Evolutionary conservation across 129 eudicot species (phyloP).

Genomic region (sunflower (Helianthus annuus)): DNA sequence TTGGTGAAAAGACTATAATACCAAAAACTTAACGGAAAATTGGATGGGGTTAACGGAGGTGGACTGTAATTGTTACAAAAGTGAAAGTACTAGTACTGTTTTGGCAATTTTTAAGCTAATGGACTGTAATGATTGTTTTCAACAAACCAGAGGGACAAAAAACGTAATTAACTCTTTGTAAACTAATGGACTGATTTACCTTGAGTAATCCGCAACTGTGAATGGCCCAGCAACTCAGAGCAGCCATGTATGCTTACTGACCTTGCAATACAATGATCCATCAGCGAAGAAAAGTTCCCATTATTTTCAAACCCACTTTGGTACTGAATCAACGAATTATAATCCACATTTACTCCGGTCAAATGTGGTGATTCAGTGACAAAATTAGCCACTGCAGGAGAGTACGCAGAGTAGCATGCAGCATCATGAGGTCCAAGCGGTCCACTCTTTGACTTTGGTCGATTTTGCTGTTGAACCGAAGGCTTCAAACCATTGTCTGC

Average conservation of each 20-base stretch:
- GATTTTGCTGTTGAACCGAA: conserved; percentile 57
- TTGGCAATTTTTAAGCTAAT: no score
- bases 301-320: conserved; percentile 28
- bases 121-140: no score
- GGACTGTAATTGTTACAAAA: no score
- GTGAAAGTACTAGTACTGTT: no score
- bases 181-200: conserved; percentile 41
- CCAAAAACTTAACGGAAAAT: no score
- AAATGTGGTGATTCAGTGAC: conserved; percentile 55
- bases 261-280: conserved; percentile 72
- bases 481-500: conserved; percentile 50
- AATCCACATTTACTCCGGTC: conserved; percentile 44
- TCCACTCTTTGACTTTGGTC: conserved; percentile 86
- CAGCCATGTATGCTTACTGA: conserved; percentile 78
- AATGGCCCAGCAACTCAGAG: conserved; percentile 56
- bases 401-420: conserved; percentile 58
- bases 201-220: conserved; percentile 40
- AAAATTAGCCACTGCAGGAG: conserved; percentile 55
- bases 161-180: not conserved
- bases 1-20: no score
- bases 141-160: no score
- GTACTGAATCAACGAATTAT: conserved; percentile 34
- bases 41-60: no score
- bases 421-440: conserved; percentile 85
- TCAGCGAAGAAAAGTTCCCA: conserved; percentile 29